Percentiles rank a stretch among this genome's conserved stretches.
phyloP scores from a whole-genome alignment of 2,329 filamentous ascomycete species.

The Didymella sp. region DNA sequence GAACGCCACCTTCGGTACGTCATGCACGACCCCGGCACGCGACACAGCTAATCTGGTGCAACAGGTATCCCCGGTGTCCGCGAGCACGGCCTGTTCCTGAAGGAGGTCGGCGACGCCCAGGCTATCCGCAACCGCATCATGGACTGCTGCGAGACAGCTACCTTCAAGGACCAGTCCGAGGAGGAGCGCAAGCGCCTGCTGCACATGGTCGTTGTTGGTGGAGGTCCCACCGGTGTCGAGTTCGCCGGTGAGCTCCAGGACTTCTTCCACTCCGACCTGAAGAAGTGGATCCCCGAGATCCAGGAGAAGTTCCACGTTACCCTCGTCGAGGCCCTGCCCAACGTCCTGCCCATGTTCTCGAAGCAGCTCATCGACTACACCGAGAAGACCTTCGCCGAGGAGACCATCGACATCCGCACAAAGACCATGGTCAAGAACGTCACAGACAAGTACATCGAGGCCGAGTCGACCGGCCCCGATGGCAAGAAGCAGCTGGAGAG shows the following conservation, averaged over 20 bases:
- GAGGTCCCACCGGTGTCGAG: constrained; percentile 95
- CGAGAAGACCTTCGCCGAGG: constrained; percentile 98
- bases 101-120: constrained; percentile 97
- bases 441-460: constrained; percentile 90
- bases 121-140: constrained; percentile 98
- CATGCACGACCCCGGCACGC: background rate
- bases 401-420: constrained; percentile 95
- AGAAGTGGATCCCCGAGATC: constrained; percentile 97
- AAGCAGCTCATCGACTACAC: constrained; percentile 99
- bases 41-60: constrained; percentile 25
- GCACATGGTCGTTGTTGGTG: constrained; percentile 90
- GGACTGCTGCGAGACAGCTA: constrained; percentile 98
- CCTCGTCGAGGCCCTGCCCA: constrained; percentile 94
- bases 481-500: constrained; percentile 81
- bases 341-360: constrained; percentile 96
- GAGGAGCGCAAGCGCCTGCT: constrained; percentile 93
- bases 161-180: constrained; percentile 91
- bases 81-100: constrained; percentile 96
- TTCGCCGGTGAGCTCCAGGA: constrained; percentile 98
- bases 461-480: constrained; percentile 80
- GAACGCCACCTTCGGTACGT: constrained; percentile 91
- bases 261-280: constrained; percentile 98
- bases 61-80: constrained; percentile 85
- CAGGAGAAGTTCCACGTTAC: constrained; percentile 95
- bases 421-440: constrained; percentile 99